A percentile compares a stretch with the other conserved stretches of the same genome.
phyloP scores from a whole-genome alignment of 352 stramenopile genomes.

The Pythium aquatile region DNA sequence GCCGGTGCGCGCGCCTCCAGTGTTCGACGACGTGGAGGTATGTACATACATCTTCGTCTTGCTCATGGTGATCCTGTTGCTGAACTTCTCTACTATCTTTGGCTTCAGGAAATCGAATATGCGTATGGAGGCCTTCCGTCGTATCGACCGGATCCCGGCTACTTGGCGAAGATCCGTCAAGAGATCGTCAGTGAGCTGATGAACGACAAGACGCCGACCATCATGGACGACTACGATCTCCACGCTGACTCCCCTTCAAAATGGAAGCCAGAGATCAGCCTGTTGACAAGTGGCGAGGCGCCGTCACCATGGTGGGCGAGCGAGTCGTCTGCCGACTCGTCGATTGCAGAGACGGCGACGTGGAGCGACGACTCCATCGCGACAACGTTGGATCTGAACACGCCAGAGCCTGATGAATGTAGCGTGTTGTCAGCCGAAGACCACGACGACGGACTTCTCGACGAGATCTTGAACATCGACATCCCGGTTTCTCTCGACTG shows the following conservation, averaged over 20 bases:
- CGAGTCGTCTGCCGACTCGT: conserved; percentile 16
- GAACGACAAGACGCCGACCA: conserved; percentile 40
- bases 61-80: neutral
- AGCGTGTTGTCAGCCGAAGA: conserved; percentile 10
- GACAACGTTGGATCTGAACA: conserved; percentile 25
- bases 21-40: conserved; percentile 44
- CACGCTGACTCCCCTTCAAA: conserved; percentile 20
- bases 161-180: conserved; percentile 46
- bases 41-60: neutral
- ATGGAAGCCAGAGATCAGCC: conserved; percentile 34
- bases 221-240: conserved; percentile 46
- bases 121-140: conserved; percentile 67
- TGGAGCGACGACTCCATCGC: conserved; percentile 29
- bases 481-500: conserved; percentile 34
- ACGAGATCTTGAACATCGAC: conserved; percentile 55
- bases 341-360: conserved; percentile 17
- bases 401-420: conserved; percentile 10
- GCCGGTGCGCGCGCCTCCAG: conserved; percentile 11
- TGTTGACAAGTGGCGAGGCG: conserved; percentile 37
- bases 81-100: neutral
- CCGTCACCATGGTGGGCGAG: conserved; percentile 58
- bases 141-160: conserved; percentile 29
- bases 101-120: conserved; percentile 59
- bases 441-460: conserved; percentile 39
- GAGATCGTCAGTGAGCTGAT: conserved; percentile 56